Base-by-base conservation (phyloP, 1,284 basidiomycete species). In the Tylopilus sp. region DNA sequence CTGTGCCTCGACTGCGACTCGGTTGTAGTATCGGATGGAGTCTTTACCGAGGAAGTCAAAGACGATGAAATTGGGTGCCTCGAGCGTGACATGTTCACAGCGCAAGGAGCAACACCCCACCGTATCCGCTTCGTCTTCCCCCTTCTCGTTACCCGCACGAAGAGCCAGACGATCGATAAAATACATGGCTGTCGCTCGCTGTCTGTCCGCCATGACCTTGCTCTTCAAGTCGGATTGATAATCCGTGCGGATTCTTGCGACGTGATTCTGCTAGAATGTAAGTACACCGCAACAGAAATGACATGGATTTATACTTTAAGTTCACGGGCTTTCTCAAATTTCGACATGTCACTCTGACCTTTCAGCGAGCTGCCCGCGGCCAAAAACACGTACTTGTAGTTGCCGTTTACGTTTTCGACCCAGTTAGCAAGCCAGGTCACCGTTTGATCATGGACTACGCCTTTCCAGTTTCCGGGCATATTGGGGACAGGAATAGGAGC, bases 41-140 rank as follows among this genome's bases (percentile, higher is more conserved):
- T 98, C 94, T 77, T 98, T 98, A 72, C 94, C 94, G 51, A 97
- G 76, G 75, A 97, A 98, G 71, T 97, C 94, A 70, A 98, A 94
- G 52, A 90, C 77, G 64, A 97, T 83, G 62, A 78, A 81, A 72
- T 89, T 85, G 9, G 93, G 92, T 11, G 85, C 83, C 60, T 89
- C 82, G 46, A 96, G 75, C 4, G 93, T 96, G 63, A 98, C 85
- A 68, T 98, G 94, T 68, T 97, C 92, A 68, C 87, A 94, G 21
- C 93, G 90, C 45, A 98, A 72, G 14, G 94, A 96, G 69, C 94
- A 98, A 73, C 94, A 97, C 67, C 94, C 94, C 51, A 97, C 92
- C 0, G 94, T 98, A 67, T 98, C 94, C 1, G 94, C 94, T 71
- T 97, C 94, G 58, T 98, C 94, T 62, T 96, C 94, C 41, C 93